These are phyloP conservation scores for Fusarium phyllophilum DNA, from an alignment of 2,329 filamentous ascomycete genomes.

Conservation along the genomic window DNA sequence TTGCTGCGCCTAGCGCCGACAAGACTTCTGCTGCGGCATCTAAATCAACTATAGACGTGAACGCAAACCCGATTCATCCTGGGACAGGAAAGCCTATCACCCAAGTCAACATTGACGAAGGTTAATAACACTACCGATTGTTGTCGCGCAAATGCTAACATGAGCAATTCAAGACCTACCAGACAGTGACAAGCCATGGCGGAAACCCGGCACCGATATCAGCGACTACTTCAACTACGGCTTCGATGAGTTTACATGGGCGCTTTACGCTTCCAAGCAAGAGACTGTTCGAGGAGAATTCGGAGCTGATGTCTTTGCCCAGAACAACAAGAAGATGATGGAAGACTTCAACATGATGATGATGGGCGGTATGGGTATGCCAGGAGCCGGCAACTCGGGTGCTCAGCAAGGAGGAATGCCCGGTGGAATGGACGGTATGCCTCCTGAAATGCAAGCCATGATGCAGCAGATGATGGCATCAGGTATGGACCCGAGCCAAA, in stretches of 20 bases:
- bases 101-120: slow-evolving; percentile 78
- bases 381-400: slow-evolving; percentile 47
- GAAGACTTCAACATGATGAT: slow-evolving; percentile 75
- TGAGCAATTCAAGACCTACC: slow-evolving; percentile 64
- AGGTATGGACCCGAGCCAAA: slow-evolving; percentile 73
- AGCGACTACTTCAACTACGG: slow-evolving; percentile 99
- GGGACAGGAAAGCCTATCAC: slow-evolving; percentile 83
- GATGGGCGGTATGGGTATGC: slow-evolving; percentile 66
- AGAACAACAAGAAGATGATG: slow-evolving; percentile 81
- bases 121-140: slow-evolving; percentile 46
- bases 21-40: slow-evolving; percentile 72
- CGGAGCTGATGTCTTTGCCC: slow-evolving; percentile 70
- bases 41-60: slow-evolving; percentile 86
- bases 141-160: background rate
- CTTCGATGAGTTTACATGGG: slow-evolving; percentile 98
- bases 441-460: slow-evolving; percentile 74
- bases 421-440: slow-evolving; percentile 68
- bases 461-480: slow-evolving; percentile 76
- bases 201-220: slow-evolving; percentile 91
- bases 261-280: slow-evolving; percentile 91
- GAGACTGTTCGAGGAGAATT: slow-evolving; percentile 81
- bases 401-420: slow-evolving; percentile 55
- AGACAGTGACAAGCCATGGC: slow-evolving; percentile 93
- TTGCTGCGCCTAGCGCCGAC: slow-evolving; percentile 58
- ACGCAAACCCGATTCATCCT: slow-evolving; percentile 83